phyloP scores from a whole-genome alignment of 169 alveolate genomes.

The Plasmodium berghei region DNA sequence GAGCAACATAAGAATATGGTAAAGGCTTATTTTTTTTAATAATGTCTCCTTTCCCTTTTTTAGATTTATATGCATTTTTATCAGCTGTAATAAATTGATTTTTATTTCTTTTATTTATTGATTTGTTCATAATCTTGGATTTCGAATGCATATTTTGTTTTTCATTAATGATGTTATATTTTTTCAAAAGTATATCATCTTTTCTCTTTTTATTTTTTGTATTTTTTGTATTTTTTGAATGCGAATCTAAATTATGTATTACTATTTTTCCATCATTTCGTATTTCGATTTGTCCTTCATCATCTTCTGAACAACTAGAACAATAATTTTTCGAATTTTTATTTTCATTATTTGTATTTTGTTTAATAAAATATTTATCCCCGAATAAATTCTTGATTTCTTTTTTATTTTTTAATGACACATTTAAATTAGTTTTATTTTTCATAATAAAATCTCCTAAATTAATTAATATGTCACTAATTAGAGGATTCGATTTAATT shows the following conservation, averaged over 20 bases:
- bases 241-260: conserved; percentile 1
- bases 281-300: conserved; percentile 36
- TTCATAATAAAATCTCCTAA: conserved; percentile 21
- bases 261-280: conserved; percentile 62
- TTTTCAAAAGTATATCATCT: conserved; percentile 21
- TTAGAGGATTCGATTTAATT: conserved; percentile 6
- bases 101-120: conserved; percentile 17
- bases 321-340: conserved; percentile 17
- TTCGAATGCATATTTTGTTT: conserved; percentile 47
- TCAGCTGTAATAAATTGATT: conserved; percentile 48
- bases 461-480: conserved; percentile 25
- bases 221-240: neutral
- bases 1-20: conserved; percentile 73
- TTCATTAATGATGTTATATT: conserved; percentile 34
- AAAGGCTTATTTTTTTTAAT: conserved; percentile 53
- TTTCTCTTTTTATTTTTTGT: conserved; percentile 21
- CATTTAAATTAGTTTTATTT: conserved; percentile 11
- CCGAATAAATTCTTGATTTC: conserved; percentile 64
- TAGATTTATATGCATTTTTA: conserved; percentile 63
- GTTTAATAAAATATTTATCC: conserved; percentile 37
- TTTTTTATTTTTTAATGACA: conserved; percentile 39
- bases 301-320: conserved; percentile 4
- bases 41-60: conserved; percentile 76
- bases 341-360: conserved; percentile 27
- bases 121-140: conserved; percentile 11